Evolutionary conservation across 108 stramenopile genomes (phyloP).

Genomic region (Skeletonema grethae): DNA sequence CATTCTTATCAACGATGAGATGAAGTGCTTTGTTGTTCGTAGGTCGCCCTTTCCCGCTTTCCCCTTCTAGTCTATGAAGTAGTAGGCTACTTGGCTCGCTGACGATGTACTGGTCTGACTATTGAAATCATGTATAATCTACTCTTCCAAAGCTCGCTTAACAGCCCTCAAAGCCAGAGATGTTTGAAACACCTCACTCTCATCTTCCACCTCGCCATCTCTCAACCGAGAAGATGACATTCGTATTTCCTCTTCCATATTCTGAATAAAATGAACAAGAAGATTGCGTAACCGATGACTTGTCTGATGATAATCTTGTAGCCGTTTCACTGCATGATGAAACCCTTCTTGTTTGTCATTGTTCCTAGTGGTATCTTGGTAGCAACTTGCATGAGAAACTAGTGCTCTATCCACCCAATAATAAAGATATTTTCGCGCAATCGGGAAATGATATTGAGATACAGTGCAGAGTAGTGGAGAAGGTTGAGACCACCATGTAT

Average conservation of each 20-base stretch:
- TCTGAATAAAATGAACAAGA: background rate
- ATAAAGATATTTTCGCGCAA: slow-evolving; percentile 10
- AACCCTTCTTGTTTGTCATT: background rate
- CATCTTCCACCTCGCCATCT: background rate
- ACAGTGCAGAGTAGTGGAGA: slow-evolving; percentile 32
- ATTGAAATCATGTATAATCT: background rate
- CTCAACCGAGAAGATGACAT: no score
- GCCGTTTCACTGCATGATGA: background rate
- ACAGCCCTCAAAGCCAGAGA: background rate
- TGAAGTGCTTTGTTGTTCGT: no score
- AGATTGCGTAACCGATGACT: background rate
- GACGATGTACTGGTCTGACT: no score
- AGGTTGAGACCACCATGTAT: slow-evolving; percentile 36
- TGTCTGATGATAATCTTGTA: background rate
- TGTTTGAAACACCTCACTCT: background rate
- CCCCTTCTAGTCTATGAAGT: no score
- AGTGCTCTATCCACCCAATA: background rate
- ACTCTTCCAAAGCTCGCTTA: background rate
- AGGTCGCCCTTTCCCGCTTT: no score
- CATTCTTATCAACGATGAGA: no score
- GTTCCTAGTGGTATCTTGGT: background rate
- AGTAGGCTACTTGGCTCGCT: no score
- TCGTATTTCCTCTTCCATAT: background rate
- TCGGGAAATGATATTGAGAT: slow-evolving; percentile 27
- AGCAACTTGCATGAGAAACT: background rate